Base-by-base conservation (phyloP, 2,329 filamentous ascomycete species). In the Fusarium tuaranense region DNA sequence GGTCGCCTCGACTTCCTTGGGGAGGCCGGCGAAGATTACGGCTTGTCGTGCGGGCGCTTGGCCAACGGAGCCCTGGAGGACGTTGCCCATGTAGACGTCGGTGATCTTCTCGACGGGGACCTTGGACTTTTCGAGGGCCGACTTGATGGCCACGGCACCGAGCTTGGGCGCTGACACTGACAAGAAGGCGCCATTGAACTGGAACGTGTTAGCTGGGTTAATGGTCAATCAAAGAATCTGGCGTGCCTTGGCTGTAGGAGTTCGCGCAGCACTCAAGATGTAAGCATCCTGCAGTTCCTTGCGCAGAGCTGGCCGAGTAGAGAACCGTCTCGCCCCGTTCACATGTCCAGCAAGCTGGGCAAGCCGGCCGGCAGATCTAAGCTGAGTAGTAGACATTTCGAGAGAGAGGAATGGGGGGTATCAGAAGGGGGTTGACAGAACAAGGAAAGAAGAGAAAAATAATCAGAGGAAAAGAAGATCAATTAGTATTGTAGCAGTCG, bases 11-110 rank as follows among this genome's bases (percentile, higher is more conserved):
- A 97, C 89, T 8, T 88, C 91, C n/a, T 91, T 87, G 12, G 95
- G 89, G 5, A 98, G 90, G 2, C 95, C 95, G 5, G 97, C 95
- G 80, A 97, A 96, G 70, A 98, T 93, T 75, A 91, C 87, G 13
- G 97, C 97, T 86, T 99, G 97, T 59, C 97, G 92, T 25, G 97
- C 96, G 2, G 97, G 97, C 0, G 97, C 91, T 85, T 99, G 97
- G 55, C 97, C 97, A 7, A 97, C 89, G 20, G 90, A 90, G 53
- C 89, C 96, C 83, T 95, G 92, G 46, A 98, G 89, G 12, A 98
- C 97, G 80, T 98, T 97, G 81, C 97, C 97, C 94, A 98, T 97
- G 87, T 98, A 98, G 18, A 98, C 95, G 84, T 97, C 94, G 73
- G 92, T 93, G 80, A 98, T 94, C 81, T 93, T 93, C 38, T 92